These are phyloP conservation scores for Kluyveromyces aestuarii DNA, from an alignment of 805 yeast genomes.

Conservation along the genomic window DNA sequence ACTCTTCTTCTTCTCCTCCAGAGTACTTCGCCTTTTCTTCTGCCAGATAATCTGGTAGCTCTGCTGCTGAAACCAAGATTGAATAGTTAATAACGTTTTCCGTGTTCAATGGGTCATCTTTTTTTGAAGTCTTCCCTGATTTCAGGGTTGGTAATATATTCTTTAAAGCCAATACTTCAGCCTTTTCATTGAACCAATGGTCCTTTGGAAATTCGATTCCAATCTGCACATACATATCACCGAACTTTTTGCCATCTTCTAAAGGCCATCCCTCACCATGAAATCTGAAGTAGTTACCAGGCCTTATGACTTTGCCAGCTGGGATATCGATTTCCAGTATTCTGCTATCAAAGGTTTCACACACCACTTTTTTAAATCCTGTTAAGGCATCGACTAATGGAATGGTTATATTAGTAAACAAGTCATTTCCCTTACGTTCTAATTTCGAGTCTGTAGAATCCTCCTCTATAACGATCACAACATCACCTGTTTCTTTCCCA, in stretches of 20 bases:
- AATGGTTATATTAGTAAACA: conserved; percentile 50
- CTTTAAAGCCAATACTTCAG: conserved; percentile 47
- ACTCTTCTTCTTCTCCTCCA: conserved; percentile 5
- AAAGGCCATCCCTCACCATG: conserved; percentile 81
- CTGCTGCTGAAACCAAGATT: conserved; percentile 13
- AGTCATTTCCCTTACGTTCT: conserved; percentile 51
- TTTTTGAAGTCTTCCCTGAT: conserved; percentile 2
- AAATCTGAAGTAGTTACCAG: conserved; percentile 59
- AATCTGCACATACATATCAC: conserved; percentile 64
- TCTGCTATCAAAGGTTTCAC: conserved; percentile 75
- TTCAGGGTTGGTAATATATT: conserved; percentile 42
- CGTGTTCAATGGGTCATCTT: conserved; percentile 21
- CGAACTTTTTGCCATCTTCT: conserved; percentile 32
- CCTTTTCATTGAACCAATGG: conserved; percentile 71
- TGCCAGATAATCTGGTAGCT: conserved; percentile 18
- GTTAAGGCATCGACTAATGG: conserved; percentile 75
- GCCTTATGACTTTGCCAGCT: conserved; percentile 71
- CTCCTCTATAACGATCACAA: conserved; percentile 50
- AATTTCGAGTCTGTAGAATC: conserved; percentile 38
- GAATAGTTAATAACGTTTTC: conserved; percentile 22
- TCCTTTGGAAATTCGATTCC: conserved; percentile 76
- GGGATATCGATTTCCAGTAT: conserved; percentile 56
- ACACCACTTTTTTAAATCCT: conserved; percentile 59
- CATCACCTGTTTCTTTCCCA: conserved; percentile 70
- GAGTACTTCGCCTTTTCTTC: conserved; percentile 11